Conservation (phyloP, 2,329 filamentous ascomycete genomes). For the Exophiala dermatitidis region DNA sequence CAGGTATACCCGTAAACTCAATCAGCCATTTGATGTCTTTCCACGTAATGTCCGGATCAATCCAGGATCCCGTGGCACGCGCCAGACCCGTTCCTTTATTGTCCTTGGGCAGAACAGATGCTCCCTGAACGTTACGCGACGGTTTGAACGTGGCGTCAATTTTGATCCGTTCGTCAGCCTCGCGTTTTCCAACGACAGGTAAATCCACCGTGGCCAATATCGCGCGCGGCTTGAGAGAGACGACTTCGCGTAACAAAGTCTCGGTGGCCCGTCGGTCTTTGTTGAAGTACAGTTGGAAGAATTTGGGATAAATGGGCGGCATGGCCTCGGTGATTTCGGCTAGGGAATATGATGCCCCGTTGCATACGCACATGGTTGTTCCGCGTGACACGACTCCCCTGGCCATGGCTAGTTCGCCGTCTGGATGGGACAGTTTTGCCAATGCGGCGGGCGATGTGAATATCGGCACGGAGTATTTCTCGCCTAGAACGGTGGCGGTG, state of each 20-base stretch:
- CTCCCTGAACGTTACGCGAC: constrained; percentile 47
- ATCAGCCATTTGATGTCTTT: constrained; percentile 41
- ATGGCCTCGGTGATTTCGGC: constrained; percentile 27
- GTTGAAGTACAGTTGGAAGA: constrained; percentile 48
- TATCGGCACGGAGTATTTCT: constrained; percentile 32
- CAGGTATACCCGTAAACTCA: constrained; percentile 42
- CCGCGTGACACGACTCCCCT: constrained; percentile 30
- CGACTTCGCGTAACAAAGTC: constrained; percentile 37
- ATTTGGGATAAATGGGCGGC: neutral
- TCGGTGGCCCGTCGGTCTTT: constrained; percentile 43
- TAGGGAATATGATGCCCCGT: constrained; percentile 29
- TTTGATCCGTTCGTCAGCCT: constrained; percentile 50
- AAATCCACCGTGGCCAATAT: constrained; percentile 27
- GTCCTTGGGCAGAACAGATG: constrained; percentile 34
- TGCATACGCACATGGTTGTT: constrained; percentile 32
- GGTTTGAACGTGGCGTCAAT: constrained; percentile 32
- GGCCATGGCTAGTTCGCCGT: constrained; percentile 34
- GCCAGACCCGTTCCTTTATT: neutral
- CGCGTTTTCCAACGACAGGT: constrained; percentile 45
- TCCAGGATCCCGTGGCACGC: constrained; percentile 44
- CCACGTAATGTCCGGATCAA: constrained; percentile 43
- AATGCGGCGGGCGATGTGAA: constrained; percentile 36
- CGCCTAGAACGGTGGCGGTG: constrained; percentile 29
- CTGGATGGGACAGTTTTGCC: constrained; percentile 32
- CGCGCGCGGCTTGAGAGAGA: constrained; percentile 18